phyloP scores from a whole-genome alignment of 495 filamentous ascomycete genomes.

The Glutinoglossum americanum region DNA sequence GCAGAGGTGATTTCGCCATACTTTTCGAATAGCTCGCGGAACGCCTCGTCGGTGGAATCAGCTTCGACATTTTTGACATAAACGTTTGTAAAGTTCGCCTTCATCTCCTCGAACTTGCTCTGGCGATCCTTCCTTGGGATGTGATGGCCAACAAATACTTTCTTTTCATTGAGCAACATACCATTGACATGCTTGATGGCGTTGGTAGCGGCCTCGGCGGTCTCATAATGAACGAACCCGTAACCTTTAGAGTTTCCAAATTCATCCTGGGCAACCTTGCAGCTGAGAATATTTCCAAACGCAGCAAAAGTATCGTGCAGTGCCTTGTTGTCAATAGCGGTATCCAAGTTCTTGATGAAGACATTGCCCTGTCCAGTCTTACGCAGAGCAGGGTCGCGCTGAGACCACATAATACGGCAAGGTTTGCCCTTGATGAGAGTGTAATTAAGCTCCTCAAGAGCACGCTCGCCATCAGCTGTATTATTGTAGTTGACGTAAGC shows the following conservation, averaged over 20 bases:
- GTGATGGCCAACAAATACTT: slow-evolving; percentile 97
- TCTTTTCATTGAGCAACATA: slow-evolving; percentile 99
- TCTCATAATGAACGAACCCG: slow-evolving; percentile 99
- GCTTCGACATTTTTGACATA: slow-evolving; percentile 94
- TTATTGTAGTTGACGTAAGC: slow-evolving; percentile 99
- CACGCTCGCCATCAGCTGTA: slow-evolving; percentile 86
- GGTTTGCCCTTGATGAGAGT: slow-evolving; percentile 96
- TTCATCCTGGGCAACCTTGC: slow-evolving; percentile 98
- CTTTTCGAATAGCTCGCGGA: slow-evolving; percentile 76
- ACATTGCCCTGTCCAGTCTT: slow-evolving; percentile 99
- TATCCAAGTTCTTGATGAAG: slow-evolving; percentile 99
- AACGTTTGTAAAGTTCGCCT: slow-evolving; percentile 99
- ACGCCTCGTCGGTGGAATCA: slow-evolving; percentile 84
- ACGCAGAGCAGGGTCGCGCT: slow-evolving; percentile 94
- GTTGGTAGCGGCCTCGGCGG: slow-evolving; percentile 84
- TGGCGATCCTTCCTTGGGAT: slow-evolving; percentile 99
- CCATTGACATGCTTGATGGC: slow-evolving; percentile 99
- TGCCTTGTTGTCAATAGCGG: slow-evolving; percentile 98
- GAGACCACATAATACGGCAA: slow-evolving; percentile 99
- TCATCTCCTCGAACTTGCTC: slow-evolving; percentile 99
- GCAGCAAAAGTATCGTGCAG: slow-evolving; percentile 98
- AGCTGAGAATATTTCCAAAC: slow-evolving; percentile 97
- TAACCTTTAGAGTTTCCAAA: slow-evolving; percentile 90
- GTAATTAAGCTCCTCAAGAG: slow-evolving; percentile 98
- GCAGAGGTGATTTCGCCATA: slow-evolving; percentile 91